Evolutionary conservation across 768 basidiomycete species (phyloP), one percentile per base, ranked within the genome.

Genomic region (Strobilomyces dryophilus): DNA sequence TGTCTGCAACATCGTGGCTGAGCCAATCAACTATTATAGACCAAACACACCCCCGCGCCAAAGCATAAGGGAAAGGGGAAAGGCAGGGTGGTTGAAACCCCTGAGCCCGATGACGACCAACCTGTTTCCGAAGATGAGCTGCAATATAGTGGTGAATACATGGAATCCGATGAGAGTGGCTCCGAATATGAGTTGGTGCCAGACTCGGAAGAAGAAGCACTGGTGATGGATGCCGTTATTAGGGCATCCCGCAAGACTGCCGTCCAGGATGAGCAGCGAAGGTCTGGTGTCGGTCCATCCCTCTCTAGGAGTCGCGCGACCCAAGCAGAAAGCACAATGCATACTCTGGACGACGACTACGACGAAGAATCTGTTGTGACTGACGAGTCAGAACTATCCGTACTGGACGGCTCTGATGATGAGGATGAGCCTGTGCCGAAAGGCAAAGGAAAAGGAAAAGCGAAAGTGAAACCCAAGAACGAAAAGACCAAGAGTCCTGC

Each of bases 211-310:
- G 59, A 63, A 32, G 71, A 73, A 17, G 59, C 53, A 0, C 51
- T 81, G 20, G 79, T 87, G 82, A 36, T 90, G 15, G 69, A 74
- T 40, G 76, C 74, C 21, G 87, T 84, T 27, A 74, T 87, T 37
- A 69, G 74, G 51, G 61, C 73, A 54, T 91, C 89, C 20, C 64
- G 81, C 49, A 71, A 74, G 52, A 69, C 64, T 52, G 69, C 67
- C 24, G 66, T 64, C 7, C 58, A 52, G 29, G 55, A 67, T 59
- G 52, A 55, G 61, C 52, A 63, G 52, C 47, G 64, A 64, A 67
- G 61, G 56, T 64, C 65, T 1, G 68, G 66, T 20, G 66, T 66
- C 0, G 70, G 75, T 12, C 61, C 50, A 45, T 71, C 62, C 10
- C 66, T 63, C 41, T 68, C 74, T 18, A 74, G 71, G 58, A 58